Percentiles rank a stretch among this genome's conserved stretches.
phyloP scores from a whole-genome alignment of 768 basidiomycete species.

The Galerina sulciceps region DNA sequence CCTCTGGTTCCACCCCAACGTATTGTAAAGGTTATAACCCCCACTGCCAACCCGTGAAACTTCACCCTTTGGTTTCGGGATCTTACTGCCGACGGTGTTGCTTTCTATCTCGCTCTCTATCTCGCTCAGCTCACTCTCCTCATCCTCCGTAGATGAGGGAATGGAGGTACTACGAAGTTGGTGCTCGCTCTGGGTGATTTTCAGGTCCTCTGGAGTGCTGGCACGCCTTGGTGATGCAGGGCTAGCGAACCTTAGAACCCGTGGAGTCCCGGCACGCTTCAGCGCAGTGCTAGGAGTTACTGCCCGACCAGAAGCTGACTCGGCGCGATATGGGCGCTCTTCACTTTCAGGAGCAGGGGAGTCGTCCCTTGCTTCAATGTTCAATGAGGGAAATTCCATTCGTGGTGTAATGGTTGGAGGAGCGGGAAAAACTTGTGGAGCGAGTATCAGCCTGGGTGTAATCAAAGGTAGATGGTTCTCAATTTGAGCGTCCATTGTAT shows the following conservation, averaged over 20 bases:
- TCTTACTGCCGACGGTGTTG: background rate
- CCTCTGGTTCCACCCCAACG: slow-evolving; percentile 2
- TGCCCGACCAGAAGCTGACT: background rate
- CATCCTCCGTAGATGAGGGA: background rate
- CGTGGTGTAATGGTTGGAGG: no score
- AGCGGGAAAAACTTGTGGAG: no score
- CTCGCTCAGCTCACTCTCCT: background rate
- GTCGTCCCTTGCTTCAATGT: background rate
- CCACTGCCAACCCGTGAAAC: background rate
- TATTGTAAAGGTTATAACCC: background rate
- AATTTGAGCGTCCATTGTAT: slow-evolving; percentile 9
- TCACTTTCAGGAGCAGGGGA: background rate
- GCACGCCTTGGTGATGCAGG: background rate
- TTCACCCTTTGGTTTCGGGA: slow-evolving; percentile 1
- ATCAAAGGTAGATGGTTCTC: slow-evolving; percentile 7
- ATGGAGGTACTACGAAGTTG: no score
- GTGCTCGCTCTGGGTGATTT: background rate
- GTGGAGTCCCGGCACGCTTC: no score
- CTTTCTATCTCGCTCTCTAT: background rate
- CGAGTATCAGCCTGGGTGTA: no score
- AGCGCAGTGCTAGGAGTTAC: background rate
- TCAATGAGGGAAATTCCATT: background rate
- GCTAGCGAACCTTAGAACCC: no score
- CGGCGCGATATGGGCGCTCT: background rate
- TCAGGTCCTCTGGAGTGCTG: background rate